Evolutionary conservation across 1,284 basidiomycete genomes (phyloP).

Genomic region (Lignosus rhinocerotis): DNA sequence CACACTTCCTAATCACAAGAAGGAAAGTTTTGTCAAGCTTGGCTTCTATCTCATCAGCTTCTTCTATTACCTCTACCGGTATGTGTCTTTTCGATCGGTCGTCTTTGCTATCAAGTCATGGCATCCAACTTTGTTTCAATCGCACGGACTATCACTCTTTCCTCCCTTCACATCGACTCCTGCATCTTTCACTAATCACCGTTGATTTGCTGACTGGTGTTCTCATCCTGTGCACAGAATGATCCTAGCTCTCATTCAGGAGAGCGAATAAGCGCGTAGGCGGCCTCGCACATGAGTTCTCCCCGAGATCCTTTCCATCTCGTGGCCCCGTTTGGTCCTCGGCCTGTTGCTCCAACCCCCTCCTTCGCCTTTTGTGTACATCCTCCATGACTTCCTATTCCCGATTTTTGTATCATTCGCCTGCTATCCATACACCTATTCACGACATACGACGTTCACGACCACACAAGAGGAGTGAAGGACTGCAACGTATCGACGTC

Average conservation of each 20-base stretch:
- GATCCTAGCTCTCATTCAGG: slow-evolving; percentile 38
- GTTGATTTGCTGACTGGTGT: not conserved
- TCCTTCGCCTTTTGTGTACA: too few species aligned
- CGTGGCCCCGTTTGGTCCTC: too few species aligned
- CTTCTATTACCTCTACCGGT: slow-evolving; percentile 98
- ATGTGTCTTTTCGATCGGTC: slow-evolving; percentile 29
- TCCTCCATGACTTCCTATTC: too few species aligned
- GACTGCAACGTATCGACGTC: too few species aligned
- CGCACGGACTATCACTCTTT: not conserved
- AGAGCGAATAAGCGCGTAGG: slow-evolving; percentile 30
- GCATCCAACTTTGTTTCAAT: not conserved
- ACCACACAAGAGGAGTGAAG: too few species aligned
- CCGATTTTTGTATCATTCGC: too few species aligned
- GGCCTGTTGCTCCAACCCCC: too few species aligned
- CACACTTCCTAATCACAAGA: slow-evolving; percentile 92
- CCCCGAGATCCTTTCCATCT: not conserved
- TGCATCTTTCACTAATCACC: not conserved
- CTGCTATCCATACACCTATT: too few species aligned
- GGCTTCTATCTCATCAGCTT: slow-evolving; percentile 94
- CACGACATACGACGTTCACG: too few species aligned
- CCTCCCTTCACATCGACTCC: not conserved
- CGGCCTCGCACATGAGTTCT: not conserved
- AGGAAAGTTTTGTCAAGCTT: slow-evolving; percentile 95
- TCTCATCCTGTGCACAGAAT: slow-evolving; percentile 27
- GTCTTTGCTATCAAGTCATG: slow-evolving; percentile 49